Conservation (phyloP, 805 yeast species). For the Candida dajiaensis region DNA sequence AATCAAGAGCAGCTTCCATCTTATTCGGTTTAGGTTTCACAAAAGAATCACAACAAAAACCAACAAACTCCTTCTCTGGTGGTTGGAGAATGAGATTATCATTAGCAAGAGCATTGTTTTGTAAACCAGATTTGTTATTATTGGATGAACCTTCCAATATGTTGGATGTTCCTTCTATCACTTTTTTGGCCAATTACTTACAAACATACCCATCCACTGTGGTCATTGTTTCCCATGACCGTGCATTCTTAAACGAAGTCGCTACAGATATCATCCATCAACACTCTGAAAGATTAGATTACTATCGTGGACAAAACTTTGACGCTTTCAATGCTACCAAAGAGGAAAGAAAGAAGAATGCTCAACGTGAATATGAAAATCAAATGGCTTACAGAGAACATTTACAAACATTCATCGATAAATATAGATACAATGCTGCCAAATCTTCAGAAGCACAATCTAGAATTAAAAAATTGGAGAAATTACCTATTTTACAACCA, state of each 20-base stretch:
- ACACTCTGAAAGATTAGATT: conserved; percentile 94
- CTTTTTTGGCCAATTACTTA: conserved; percentile 83
- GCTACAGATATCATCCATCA: conserved; percentile 98
- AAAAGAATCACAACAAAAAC: conserved; percentile 70
- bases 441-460: conserved; percentile 97
- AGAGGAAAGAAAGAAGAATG: conserved; percentile 92
- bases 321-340: conserved; percentile 89
- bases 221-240: conserved; percentile 94
- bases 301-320: conserved; percentile 90
- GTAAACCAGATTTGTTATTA: conserved; percentile 89
- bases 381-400: conserved; percentile 96
- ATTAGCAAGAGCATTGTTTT: conserved; percentile 95
- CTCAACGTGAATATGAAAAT: conserved; percentile 90
- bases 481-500: conserved; percentile 84
- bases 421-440: conserved; percentile 95
- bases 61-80: conserved; percentile 94
- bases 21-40: conserved; percentile 92
- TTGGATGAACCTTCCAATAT: conserved; percentile 99
- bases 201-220: conserved; percentile 91
- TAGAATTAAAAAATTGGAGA: conserved; percentile 93
- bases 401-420: conserved; percentile 91
- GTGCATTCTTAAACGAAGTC: conserved; percentile 94
- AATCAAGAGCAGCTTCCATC: conserved; percentile 92
- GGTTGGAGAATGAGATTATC: conserved; percentile 99
- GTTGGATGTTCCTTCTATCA: conserved; percentile 99